These are phyloP conservation scores for Cladophialophora exuberans DNA, from an alignment of 2,329 filamentous ascomycete genomes.

Conservation along the genomic window DNA sequence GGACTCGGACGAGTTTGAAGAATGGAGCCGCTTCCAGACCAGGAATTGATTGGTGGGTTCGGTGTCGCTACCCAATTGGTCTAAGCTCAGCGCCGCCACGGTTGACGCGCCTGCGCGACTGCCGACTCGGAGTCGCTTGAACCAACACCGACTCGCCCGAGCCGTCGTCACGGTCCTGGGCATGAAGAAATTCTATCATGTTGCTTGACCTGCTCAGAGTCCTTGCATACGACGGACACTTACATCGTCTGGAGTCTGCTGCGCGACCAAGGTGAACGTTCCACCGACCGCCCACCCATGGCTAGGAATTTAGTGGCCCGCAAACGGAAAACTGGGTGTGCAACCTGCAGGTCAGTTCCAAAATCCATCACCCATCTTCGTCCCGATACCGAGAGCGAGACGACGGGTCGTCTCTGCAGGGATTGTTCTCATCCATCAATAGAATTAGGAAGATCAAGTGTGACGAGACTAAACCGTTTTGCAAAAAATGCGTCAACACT, in stretches of 20 bases:
- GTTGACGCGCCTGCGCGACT: too few relatives aligned
- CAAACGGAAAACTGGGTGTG: constrained; percentile 46
- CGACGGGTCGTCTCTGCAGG: constrained; percentile 12
- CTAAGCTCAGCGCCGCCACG: not conserved
- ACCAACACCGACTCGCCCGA: not conserved
- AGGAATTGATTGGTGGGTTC: constrained; percentile 3
- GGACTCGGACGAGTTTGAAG: not conserved
- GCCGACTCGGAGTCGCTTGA: too few relatives aligned
- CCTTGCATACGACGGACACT: constrained; percentile 7
- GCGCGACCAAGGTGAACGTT: not conserved
- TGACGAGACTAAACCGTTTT: constrained; percentile 43
- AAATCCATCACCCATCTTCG: constrained; percentile 26
- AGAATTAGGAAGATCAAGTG: constrained; percentile 46
- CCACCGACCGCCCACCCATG: constrained; percentile 28
- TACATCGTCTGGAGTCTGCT: constrained; percentile 1
- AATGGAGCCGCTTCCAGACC: not conserved
- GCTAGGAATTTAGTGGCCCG: constrained; percentile 27
- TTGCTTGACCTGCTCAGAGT: constrained; percentile 37
- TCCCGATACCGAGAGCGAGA: constrained; percentile 5
- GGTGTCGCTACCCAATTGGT: not conserved
- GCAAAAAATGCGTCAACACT: constrained; percentile 43
- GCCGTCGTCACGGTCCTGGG: not conserved
- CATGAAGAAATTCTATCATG: constrained; percentile 8
- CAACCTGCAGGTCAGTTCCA: constrained; percentile 48
- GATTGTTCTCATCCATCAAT: constrained; percentile 27